Evolutionary conservation across 140 eudicot species (phyloP).

Genomic region (Bidens hawaiensis): DNA sequence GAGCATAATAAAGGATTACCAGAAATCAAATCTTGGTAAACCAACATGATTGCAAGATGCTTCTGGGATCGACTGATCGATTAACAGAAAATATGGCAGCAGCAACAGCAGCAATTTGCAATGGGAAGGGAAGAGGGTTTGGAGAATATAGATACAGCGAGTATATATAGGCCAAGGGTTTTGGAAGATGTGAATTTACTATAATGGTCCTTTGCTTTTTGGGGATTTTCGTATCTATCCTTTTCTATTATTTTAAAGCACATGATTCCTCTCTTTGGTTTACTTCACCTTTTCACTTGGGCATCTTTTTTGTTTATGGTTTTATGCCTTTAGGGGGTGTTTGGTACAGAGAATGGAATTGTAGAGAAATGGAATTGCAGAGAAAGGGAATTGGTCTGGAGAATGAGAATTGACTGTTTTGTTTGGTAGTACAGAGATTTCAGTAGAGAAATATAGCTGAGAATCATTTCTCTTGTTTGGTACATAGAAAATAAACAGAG

Average conservation of each 20-base stretch:
- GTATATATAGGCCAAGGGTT: slow-evolving; percentile 33
- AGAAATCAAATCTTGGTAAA: slow-evolving; percentile 49
- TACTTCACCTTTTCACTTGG: slow-evolving; percentile 21
- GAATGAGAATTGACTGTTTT: too few species aligned
- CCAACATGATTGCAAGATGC: slow-evolving; percentile 52
- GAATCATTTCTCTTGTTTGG: too few species aligned
- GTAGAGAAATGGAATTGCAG: too few species aligned
- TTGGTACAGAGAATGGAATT: too few species aligned
- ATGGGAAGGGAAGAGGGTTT: slow-evolving; percentile 30
- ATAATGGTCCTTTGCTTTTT: neutral
- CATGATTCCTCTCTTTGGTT: neutral
- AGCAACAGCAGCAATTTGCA: slow-evolving; percentile 6
- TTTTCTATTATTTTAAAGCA: slow-evolving; percentile 15
- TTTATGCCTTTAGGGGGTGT: slow-evolving; percentile 17
- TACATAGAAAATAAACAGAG: too few species aligned
- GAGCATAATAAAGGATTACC: slow-evolving; percentile 33
- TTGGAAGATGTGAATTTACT: slow-evolving; percentile 24
- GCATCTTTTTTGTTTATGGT: slow-evolving; percentile 19
- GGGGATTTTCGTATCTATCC: neutral
- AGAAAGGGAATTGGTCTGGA: too few species aligned
- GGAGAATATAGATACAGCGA: slow-evolving; percentile 9
- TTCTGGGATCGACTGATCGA: slow-evolving; percentile 25
- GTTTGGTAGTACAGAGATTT: too few species aligned
- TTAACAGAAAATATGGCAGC: neutral
- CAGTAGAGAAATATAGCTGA: too few species aligned